These are phyloP conservation scores for Cladophialophora psammophila DNA, from an alignment of 2,329 filamentous ascomycete genomes.

Conservation along the genomic window DNA sequence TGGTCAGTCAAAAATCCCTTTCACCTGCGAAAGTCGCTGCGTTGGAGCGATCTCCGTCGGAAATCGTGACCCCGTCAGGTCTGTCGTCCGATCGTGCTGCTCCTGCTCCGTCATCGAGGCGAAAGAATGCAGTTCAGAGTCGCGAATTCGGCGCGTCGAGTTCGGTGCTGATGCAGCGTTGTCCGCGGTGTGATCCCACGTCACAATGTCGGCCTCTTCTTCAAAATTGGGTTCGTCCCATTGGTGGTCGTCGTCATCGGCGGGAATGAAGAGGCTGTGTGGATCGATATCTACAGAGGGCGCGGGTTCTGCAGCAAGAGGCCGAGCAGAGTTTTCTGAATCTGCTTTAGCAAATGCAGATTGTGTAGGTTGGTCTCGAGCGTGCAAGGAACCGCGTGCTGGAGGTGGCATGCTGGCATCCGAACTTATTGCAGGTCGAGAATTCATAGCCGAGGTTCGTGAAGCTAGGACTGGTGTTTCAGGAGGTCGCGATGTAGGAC, in stretches of 20 bases:
- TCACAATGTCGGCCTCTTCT: constrained; percentile 54
- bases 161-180: constrained; percentile 61
- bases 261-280: constrained; percentile 67
- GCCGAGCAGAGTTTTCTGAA: constrained; percentile 23
- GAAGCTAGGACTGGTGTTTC: constrained; percentile 27
- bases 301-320: constrained; percentile 41
- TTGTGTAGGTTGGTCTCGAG: constrained; percentile 20
- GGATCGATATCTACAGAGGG: constrained; percentile 57
- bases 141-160: constrained; percentile 45
- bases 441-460: constrained; percentile 11
- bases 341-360: constrained; percentile 38
- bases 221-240: constrained; percentile 67
- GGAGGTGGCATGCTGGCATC: constrained; percentile 41
- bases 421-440: constrained; percentile 16
- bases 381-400: constrained; percentile 19
- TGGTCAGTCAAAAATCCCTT: constrained; percentile 53
- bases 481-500: constrained; percentile 46
- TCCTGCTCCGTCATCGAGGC: constrained; percentile 29
- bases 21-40: constrained; percentile 58
- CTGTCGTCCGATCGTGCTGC: constrained; percentile 22
- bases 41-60: constrained; percentile 53
- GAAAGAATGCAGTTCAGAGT: constrained; percentile 45
- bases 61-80: constrained; percentile 14
- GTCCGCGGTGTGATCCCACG: constrained; percentile 66
- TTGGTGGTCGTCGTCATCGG: constrained; percentile 60